Evolutionary conservation across 495 filamentous ascomycete genomes (phyloP), one percentile per base, ranked within the genome.

Genomic region (Chaetomium cochliodes): DNA sequence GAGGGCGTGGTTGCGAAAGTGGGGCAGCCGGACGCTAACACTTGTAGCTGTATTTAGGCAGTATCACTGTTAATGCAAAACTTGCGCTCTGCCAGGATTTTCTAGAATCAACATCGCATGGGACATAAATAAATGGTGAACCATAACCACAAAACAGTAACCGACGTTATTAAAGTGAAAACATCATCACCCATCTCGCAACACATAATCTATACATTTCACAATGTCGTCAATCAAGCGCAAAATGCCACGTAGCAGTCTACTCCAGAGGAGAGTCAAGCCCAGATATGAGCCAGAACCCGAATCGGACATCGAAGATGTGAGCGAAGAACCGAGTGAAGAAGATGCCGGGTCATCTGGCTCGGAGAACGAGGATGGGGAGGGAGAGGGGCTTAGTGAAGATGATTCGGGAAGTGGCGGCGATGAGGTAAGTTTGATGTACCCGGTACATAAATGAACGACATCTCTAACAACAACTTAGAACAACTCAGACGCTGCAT

Each of bases 261-360:
- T 64, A 26, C 73, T 90, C 11, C 82, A 88, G 68, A 80, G 86
- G 62, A 80, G 87, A 50, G 84, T 90, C 41, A 82, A 82, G 47
- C 83, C 85, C 0, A 76, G 82, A 39, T 80, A 80, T 41, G 86
- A 84, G 47, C 71, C 73, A 3, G 80, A 84, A 59, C 82, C 84
- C 0, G 86, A 88, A 3, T 78, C 84, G 28, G 84, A 84, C 7
- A 60, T 66, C 23, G 74, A 73, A 8, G 64, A 70, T 33, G 64
- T 58, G 67, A 73, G 64, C 62, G 70, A 73, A 18, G 68, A 60
- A 1, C 72, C 70, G 0, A 74, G 73, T 52, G 72, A 74, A 54
- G 83, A 84, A 13, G 70, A 58, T 13, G 67, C 70, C 46, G 73
- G 72, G 16, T 67, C 67, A n/a, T 47, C 55, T 25, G 67, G 59